phyloP scores from a whole-genome alignment of 1,284 basidiomycete species.

The Rhizopogon hawkerae region DNA sequence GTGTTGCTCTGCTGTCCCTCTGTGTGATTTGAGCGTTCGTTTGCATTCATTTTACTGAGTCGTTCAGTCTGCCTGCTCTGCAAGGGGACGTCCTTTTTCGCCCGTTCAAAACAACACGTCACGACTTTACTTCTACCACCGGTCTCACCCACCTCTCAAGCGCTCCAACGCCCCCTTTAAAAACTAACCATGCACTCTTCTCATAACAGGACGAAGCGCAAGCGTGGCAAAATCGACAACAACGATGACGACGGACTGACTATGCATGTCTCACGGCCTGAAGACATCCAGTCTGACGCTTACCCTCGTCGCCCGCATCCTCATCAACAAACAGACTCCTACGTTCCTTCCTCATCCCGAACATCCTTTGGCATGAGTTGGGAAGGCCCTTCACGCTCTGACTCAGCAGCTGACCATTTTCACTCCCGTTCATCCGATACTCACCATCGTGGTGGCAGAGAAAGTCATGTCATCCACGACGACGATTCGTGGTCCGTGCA shows the following conservation, averaged over 20 bases:
- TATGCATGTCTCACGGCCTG: slow-evolving; percentile 41
- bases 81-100: slow-evolving; percentile 20
- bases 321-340: slow-evolving; percentile 41
- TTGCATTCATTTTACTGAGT: slow-evolving; percentile 22
- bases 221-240: slow-evolving; percentile 39
- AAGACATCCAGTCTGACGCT: slow-evolving; percentile 36
- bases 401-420: slow-evolving; percentile 42
- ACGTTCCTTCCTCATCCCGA: slow-evolving; percentile 38
- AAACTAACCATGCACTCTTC: slow-evolving; percentile 41
- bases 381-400: slow-evolving; percentile 43
- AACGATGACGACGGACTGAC: slow-evolving; percentile 39
- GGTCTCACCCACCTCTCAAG: slow-evolving; percentile 17
- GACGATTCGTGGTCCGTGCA: slow-evolving; percentile 37
- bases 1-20: slow-evolving; percentile 14
- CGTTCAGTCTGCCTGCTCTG: slow-evolving; percentile 15
- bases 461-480: slow-evolving; percentile 38
- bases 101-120: slow-evolving; percentile 18
- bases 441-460: slow-evolving; percentile 42
- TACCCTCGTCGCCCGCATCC: slow-evolving; percentile 35
- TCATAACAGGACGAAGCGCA: slow-evolving; percentile 41
- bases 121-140: slow-evolving; percentile 18
- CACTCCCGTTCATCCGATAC: slow-evolving; percentile 37
- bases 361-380: slow-evolving; percentile 39
- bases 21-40: slow-evolving; percentile 25
- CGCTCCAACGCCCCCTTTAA: slow-evolving; percentile 18